A percentile compares a stretch with the other conserved stretches of the same genome.
phyloP scores from a whole-genome alignment of 139 green algal genomes.

The Zygnema circumcarinatum region DNA sequence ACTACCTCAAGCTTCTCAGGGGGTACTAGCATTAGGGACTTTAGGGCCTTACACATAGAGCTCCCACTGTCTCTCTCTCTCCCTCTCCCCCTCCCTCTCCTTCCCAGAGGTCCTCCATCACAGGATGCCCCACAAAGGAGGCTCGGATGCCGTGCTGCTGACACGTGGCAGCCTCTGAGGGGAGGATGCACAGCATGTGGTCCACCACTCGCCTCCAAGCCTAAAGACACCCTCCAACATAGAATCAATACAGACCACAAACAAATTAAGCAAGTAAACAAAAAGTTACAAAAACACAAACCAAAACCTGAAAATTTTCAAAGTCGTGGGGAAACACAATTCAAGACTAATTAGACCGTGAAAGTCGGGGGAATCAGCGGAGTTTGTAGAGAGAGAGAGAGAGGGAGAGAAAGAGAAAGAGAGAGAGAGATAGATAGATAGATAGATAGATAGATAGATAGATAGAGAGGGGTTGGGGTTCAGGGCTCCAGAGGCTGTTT shows the following conservation, averaged over 20 bases:
- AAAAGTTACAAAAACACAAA: no score
- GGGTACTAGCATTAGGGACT: background rate
- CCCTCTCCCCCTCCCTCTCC: no score
- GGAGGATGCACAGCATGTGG: slow-evolving; percentile 55
- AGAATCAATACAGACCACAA: no score
- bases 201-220: slow-evolving; percentile 14
- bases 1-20: background rate
- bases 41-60: background rate
- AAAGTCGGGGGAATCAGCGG: background rate
- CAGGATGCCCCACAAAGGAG: slow-evolving; percentile 51
- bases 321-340: no score
- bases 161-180: slow-evolving; percentile 24
- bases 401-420: background rate
- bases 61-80: background rate
- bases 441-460: background rate
- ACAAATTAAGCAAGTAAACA: no score
- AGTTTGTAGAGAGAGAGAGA: background rate
- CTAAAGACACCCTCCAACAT: background rate
- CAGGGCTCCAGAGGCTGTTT: no score
- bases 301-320: no score
- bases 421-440: no score
- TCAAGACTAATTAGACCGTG: no score
- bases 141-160: slow-evolving; percentile 1
- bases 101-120: slow-evolving; percentile 41
- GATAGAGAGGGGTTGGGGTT: background rate